A percentile compares a stretch with the other conserved stretches of the same genome.
Conservation (phyloP, 306 rosid species). For the Hippophae tibetana region DNA sequence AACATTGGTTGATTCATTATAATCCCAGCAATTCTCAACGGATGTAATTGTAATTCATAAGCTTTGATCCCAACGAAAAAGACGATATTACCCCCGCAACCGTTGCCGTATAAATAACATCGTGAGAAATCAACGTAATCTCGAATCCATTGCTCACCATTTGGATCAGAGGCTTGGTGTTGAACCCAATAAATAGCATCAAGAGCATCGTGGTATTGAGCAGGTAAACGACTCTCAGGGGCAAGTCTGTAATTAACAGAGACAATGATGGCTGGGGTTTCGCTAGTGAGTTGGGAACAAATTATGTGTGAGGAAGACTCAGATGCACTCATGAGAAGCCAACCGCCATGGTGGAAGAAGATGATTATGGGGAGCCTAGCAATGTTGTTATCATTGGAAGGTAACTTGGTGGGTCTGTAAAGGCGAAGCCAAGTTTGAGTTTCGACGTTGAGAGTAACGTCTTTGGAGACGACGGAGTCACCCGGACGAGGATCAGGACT, state of each 20-base stretch:
- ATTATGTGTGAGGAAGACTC: neutral
- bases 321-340: slow-evolving; percentile 18
- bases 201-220: slow-evolving; percentile 26
- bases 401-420: slow-evolving; percentile 42
- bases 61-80: slow-evolving; percentile 24
- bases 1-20: slow-evolving; percentile 72
- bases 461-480: slow-evolving; percentile 27
- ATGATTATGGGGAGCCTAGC: slow-evolving; percentile 42
- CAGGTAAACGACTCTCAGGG: slow-evolving; percentile 45
- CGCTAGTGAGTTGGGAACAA: slow-evolving; percentile 16
- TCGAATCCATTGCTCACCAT: slow-evolving; percentile 49
- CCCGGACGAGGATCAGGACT: slow-evolving; percentile 26
- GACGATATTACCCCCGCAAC: slow-evolving; percentile 49
- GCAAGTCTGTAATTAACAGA: slow-evolving; percentile 33
- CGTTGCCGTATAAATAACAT: slow-evolving; percentile 48
- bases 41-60: slow-evolving; percentile 7
- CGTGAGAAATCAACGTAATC: slow-evolving; percentile 56
- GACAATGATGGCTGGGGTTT: slow-evolving; percentile 39
- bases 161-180: slow-evolving; percentile 16
- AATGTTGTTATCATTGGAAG: slow-evolving; percentile 47
- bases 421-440: slow-evolving; percentile 34
- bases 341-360: slow-evolving; percentile 51
- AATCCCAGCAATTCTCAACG: slow-evolving; percentile 41
- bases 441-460: slow-evolving; percentile 24
- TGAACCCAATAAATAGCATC: slow-evolving; percentile 44